Evolutionary conservation across 805 yeast genomes (phyloP).

Genomic region (Candida golubevii): DNA sequence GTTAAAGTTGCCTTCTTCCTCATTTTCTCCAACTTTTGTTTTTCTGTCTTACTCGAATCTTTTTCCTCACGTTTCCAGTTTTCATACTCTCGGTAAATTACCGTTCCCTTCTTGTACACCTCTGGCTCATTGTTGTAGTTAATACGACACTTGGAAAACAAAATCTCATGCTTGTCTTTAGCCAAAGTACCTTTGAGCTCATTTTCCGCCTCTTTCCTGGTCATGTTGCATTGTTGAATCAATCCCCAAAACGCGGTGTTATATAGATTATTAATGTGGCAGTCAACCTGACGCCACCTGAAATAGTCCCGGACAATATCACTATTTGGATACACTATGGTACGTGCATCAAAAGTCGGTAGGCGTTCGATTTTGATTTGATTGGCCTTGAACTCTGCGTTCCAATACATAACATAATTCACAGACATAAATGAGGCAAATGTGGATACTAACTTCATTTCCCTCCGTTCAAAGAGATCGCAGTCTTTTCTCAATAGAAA

Average conservation of each 20-base stretch:
- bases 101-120: constrained; percentile 80
- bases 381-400: constrained; percentile 46
- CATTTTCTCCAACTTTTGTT: constrained; percentile 45
- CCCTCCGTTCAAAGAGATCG: constrained; percentile 76
- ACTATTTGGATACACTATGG: constrained; percentile 74
- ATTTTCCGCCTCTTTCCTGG: constrained; percentile 78
- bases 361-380: constrained; percentile 49
- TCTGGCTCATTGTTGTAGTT: constrained; percentile 91
- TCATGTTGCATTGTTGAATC: constrained; percentile 62
- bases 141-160: constrained; percentile 71
- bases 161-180: constrained; percentile 82
- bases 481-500: constrained; percentile 66
- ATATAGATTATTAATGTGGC: constrained; percentile 91
- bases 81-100: constrained; percentile 48
- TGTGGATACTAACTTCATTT: constrained; percentile 72
- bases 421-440: constrained; percentile 81
- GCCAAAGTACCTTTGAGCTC: constrained; percentile 72
- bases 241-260: constrained; percentile 91
- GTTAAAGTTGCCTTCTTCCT: constrained; percentile 44
- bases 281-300: constrained; percentile 94
- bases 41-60: constrained; percentile 39
- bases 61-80: constrained; percentile 14
- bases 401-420: constrained; percentile 69
- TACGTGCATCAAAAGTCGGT: constrained; percentile 90
- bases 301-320: constrained; percentile 70